These are phyloP conservation scores for Podaxis sp. DNA, from an alignment of 768 basidiomycete genomes.

Conservation along the genomic window DNA sequence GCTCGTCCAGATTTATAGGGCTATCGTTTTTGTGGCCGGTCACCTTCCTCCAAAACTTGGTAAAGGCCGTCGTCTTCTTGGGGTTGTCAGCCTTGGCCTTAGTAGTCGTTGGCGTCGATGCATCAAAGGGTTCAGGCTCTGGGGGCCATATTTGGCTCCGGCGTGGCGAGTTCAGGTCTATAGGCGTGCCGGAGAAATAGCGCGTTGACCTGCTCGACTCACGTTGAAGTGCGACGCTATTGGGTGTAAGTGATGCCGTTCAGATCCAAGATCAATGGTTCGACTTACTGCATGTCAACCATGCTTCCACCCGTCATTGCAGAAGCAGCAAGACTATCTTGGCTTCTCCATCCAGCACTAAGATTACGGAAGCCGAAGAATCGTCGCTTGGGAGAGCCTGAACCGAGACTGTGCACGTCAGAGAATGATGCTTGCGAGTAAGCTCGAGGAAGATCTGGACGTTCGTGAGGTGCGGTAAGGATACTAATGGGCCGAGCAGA, in stretches of 20 bases:
- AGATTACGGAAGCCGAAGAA: constrained; percentile 80
- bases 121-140: constrained; percentile 30
- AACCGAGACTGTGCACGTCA: constrained; percentile 73
- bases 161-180: constrained; percentile 41
- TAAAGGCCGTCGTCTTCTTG: constrained; percentile 76
- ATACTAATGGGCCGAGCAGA: constrained; percentile 61
- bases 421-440: constrained; percentile 82
- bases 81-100: constrained; percentile 49
- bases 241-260: constrained; percentile 14
- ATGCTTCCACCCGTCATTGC: constrained; percentile 81
- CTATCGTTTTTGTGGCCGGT: constrained; percentile 50
- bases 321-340: constrained; percentile 79
- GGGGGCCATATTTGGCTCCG: constrained; percentile 56
- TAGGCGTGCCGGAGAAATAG: constrained; percentile 28
- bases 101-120: constrained; percentile 17
- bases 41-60: constrained; percentile 80
- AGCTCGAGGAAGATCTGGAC: constrained; percentile 61
- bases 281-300: constrained; percentile 88
- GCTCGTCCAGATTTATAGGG: constrained; percentile 28
- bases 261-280: constrained; percentile 6
- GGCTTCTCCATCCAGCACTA: constrained; percentile 72
- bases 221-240: constrained; percentile 75
- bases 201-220: constrained; percentile 43
- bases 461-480: constrained; percentile 56
- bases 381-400: constrained; percentile 64